Evolutionary conservation across 345 rosid genomes (phyloP).

Genomic region (Boechera stricta): DNA sequence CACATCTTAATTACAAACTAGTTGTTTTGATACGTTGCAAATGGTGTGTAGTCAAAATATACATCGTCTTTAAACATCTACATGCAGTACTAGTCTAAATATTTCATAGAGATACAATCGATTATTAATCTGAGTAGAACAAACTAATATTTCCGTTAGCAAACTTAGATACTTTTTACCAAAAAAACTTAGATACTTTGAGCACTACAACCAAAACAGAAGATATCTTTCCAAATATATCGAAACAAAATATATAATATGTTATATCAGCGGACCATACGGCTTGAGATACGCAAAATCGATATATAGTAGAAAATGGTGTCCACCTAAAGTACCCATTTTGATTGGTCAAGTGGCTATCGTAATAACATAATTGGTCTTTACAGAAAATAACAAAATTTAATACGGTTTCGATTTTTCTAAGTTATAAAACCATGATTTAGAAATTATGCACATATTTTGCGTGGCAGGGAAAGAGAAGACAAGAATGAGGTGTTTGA

Average conservation of each 20-base stretch:
- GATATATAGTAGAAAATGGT: background rate
- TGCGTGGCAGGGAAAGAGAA: constrained; percentile 4
- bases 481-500: background rate
- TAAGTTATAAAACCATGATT: background rate
- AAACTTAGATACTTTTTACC: background rate
- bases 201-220: background rate
- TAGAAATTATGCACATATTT: background rate
- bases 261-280: constrained; percentile 4
- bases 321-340: constrained; percentile 2
- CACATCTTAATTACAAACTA: background rate
- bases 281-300: constrained; percentile 11
- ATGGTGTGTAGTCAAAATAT: background rate
- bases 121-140: background rate
- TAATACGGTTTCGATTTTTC: constrained; percentile 32
- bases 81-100: background rate
- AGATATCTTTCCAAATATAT: constrained; percentile 15
- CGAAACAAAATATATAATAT: background rate
- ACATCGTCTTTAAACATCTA: background rate
- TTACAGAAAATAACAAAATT: constrained; percentile 18
- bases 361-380: constrained; percentile 25
- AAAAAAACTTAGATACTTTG: background rate
- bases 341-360: constrained; percentile 25
- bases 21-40: background rate
- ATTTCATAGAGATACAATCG: background rate
- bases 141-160: background rate